A percentile compares a stretch with the other conserved stretches of the same genome.
These are phyloP conservation scores for Fusarium nygamai DNA, from an alignment of 2,329 filamentous ascomycete genomes.

Conservation along the genomic window DNA sequence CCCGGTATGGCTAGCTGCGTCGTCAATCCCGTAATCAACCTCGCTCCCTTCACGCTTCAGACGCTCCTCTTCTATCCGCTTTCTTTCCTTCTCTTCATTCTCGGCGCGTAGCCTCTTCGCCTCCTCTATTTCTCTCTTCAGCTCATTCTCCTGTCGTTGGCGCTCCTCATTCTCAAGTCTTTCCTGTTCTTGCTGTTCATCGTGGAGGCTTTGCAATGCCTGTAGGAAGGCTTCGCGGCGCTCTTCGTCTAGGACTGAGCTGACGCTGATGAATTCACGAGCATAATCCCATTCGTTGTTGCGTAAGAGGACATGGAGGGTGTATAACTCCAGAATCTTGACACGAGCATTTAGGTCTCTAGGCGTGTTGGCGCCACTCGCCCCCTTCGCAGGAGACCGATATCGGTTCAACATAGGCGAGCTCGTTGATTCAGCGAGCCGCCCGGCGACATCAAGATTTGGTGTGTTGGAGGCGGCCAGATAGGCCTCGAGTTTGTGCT, in stretches of 20 bases:
- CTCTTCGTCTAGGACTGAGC: conserved; percentile 90
- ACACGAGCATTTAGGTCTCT: conserved; percentile 85
- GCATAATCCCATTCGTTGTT: conserved; percentile 98
- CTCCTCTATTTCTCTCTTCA: conserved; percentile 67
- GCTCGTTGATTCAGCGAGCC: conserved; percentile 62
- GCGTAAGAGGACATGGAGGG: conserved; percentile 89
- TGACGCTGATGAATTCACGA: conserved; percentile 86
- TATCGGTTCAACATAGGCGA: conserved; percentile 47
- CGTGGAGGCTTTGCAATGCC: conserved; percentile 83
- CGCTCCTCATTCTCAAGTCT: conserved; percentile 69
- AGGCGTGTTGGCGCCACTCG: conserved; percentile 80
- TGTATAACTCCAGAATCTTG: conserved; percentile 95
- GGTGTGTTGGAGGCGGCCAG: conserved; percentile 80
- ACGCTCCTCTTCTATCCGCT: conserved; percentile 64
- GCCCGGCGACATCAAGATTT: conserved; percentile 75
- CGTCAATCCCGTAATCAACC: conserved; percentile 75
- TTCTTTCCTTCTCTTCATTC: conserved; percentile 66
- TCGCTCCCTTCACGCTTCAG: conserved; percentile 64
- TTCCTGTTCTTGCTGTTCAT: conserved; percentile 82
- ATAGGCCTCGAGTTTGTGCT: conserved; percentile 88
- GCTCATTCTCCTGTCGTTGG: conserved; percentile 64
- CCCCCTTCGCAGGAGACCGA: conserved; percentile 58
- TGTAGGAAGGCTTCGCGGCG: conserved; percentile 88
- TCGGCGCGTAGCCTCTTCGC: conserved; percentile 64
- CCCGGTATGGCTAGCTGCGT: conserved; percentile 53